Percentiles rank a stretch among this genome's conserved stretches.
These are phyloP conservation scores for Ammopiptanthus mongolicus DNA, from an alignment of 306 rosid species.

Conservation along the genomic window DNA sequence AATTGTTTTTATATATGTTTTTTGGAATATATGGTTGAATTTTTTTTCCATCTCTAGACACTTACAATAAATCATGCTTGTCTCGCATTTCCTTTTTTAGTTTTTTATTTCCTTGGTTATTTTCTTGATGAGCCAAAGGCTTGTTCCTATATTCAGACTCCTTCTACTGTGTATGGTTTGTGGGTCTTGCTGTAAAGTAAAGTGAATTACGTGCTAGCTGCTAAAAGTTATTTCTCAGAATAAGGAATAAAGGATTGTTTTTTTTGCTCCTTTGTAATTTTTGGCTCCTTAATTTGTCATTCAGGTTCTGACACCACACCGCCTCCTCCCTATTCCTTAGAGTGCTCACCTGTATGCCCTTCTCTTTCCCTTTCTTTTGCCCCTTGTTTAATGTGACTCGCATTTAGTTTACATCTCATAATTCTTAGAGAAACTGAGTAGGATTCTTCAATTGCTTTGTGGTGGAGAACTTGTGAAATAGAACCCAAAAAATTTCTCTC, in stretches of 20 bases:
- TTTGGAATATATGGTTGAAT: background rate
- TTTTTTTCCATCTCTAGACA: background rate
- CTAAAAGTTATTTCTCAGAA: constrained; percentile 10
- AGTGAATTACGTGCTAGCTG: background rate
- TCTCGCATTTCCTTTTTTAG: background rate
- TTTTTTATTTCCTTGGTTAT: background rate
- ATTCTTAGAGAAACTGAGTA: background rate
- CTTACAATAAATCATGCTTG: constrained; percentile 1
- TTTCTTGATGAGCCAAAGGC: background rate
- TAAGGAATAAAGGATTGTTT: constrained; percentile 16
- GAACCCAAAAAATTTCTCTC: background rate
- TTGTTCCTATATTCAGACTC: background rate
- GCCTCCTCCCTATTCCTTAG: background rate
- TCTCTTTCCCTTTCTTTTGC: background rate
- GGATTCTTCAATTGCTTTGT: background rate
- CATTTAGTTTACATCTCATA: background rate
- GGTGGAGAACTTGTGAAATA: background rate
- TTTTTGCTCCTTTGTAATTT: background rate
- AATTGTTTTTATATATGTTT: background rate
- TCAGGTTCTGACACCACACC: background rate
- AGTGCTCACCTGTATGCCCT: background rate
- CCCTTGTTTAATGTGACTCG: constrained; percentile 3
- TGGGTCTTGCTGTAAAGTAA: background rate
- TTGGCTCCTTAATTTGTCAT: background rate
- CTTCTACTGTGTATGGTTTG: background rate